Evolutionary conservation across 2,329 filamentous ascomycete species (phyloP), one percentile per base, ranked within the genome.

Genomic region (Fusarium tanahbumbuense): DNA sequence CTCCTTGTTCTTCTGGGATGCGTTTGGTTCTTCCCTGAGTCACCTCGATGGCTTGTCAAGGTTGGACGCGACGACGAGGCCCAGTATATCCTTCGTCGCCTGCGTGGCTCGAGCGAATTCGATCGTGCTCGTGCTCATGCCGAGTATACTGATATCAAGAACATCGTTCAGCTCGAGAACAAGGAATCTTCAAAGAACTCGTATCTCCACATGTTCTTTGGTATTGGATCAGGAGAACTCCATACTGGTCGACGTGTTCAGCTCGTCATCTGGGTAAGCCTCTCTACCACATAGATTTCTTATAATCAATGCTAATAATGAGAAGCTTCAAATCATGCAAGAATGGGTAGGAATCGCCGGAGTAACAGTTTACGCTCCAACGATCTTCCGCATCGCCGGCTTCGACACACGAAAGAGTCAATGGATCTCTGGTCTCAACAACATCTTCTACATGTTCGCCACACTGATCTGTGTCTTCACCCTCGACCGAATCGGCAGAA

Each of bases 391-490:
- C 7, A 90, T 91, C 48, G 90, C 91, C 1, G 90, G 91, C 0
- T 91, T 91, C 68, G 83, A 85, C 60, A 83, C 87, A 0, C 78
- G 81, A 47, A 88, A 91, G 75, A 85, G 86, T 15, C 85, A 89
- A 64, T 91, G 89, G 89, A 87, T 91, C 50, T 86, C 84, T 53
- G 89, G 88, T 16, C 72, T 84, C 6, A 84, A 85, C 73, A 84
- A 83, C 53, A 81, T 85, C 45, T 82, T 83, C 41, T 85, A 84
- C 70, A 84, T 89, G 86, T 87, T 92, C 56, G 85, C 88, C 1
- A 92, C 90, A 0, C 81, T 92, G 13, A 86, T 92, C 57, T 91
- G 88, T 60, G 90, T 92, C 53, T 92, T 92, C 72, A 92, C 90
- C 0, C 81, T 92, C 0, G 90, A 92, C 73, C 84, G 87, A 0